Conservation (phyloP, 2,329 filamentous ascomycete species). For the Aaosphaeria arxii region DNA sequence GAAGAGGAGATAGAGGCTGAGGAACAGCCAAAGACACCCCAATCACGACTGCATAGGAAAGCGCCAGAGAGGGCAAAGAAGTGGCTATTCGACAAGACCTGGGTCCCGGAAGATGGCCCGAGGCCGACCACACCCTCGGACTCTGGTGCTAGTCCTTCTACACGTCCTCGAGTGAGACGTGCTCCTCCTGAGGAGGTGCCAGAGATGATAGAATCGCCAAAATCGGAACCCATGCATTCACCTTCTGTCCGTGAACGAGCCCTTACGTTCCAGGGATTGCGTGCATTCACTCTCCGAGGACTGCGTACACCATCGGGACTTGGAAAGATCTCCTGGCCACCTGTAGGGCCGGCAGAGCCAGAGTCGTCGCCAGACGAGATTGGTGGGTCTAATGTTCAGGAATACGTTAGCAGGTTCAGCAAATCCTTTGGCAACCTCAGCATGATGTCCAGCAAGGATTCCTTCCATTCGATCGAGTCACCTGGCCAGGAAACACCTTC, state of each 20-base stretch:
- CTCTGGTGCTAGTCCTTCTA: constrained; percentile 25
- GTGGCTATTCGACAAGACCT: constrained; percentile 46
- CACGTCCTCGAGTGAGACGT: constrained; percentile 31
- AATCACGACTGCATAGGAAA: constrained; percentile 65
- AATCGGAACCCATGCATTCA: constrained; percentile 10
- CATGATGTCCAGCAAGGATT: constrained; percentile 32
- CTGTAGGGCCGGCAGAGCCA: not conserved
- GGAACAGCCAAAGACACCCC: constrained; percentile 62
- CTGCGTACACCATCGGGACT: constrained; percentile 8
- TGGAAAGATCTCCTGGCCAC: not conserved
- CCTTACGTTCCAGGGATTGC: constrained; percentile 26
- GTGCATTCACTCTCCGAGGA: constrained; percentile 19
- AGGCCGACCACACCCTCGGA: constrained; percentile 31
- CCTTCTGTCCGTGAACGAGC: constrained; percentile 30
- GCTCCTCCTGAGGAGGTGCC: constrained; percentile 24
- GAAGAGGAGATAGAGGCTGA: constrained; percentile 63
- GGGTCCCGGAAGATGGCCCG: constrained; percentile 44
- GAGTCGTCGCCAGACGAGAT: not conserved
- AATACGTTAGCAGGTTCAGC: constrained; percentile 17
- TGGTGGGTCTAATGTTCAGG: not conserved
- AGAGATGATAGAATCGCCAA: constrained; percentile 17
- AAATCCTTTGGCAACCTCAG: constrained; percentile 26
- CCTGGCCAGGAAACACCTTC: constrained; percentile 22
- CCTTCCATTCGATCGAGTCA: constrained; percentile 35
- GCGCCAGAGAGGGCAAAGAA: constrained; percentile 47